Evolutionary conservation across 345 rosid species (phyloP), one percentile per base, ranked within the genome.

Genomic region (Eucalyptus virginea): DNA sequence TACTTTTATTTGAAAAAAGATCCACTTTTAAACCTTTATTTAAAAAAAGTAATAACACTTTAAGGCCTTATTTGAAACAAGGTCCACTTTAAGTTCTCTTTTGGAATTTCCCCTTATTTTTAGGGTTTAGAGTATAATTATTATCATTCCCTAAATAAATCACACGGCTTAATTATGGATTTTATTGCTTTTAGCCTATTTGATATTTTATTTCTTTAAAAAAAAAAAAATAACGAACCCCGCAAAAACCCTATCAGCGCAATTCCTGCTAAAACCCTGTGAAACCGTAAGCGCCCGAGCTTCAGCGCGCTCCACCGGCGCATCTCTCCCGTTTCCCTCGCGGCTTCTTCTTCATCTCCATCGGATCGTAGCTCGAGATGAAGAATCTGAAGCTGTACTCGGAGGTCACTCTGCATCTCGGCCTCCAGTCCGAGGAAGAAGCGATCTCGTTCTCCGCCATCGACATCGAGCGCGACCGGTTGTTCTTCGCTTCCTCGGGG

Each of bases 381-480:
- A 96, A 96, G 62, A 97, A 98, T 89, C 91, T 96, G 91, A 95
- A 96, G 95, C 97, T 96, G 13, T 95, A 91, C 88, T 92, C 96
- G 1, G 98, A 96, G 93, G 88, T 93, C 69, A 86, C 96, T 88
- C 92, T 93, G 91, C 93, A 91, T 90, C 92, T 97, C 65, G 91
- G 92, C 87, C 92, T 98, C 50, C 96, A 91, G 83, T 93, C 96
- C 24, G 88, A 81, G 8, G 93, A 91, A 40, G 99, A 97, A 91
- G 90, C 88, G 49, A 32, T 98, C 48, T 91, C 81, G 83, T 95
- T 95, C 90, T 93, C 96, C 42, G 96, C 99, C 49, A 88, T 94
- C 88, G 99, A 98, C 91, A 92, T 96, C 91, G 99, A 97, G 89
- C 94, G 97, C 86, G 94, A 96, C 90, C 98, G 99, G 60, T 88